A percentile compares a stretch with the other conserved stretches of the same genome.
Evolutionary conservation across 1,284 basidiomycete genomes (phyloP).

Genomic region (Kalmanozyma brasiliensis): DNA sequence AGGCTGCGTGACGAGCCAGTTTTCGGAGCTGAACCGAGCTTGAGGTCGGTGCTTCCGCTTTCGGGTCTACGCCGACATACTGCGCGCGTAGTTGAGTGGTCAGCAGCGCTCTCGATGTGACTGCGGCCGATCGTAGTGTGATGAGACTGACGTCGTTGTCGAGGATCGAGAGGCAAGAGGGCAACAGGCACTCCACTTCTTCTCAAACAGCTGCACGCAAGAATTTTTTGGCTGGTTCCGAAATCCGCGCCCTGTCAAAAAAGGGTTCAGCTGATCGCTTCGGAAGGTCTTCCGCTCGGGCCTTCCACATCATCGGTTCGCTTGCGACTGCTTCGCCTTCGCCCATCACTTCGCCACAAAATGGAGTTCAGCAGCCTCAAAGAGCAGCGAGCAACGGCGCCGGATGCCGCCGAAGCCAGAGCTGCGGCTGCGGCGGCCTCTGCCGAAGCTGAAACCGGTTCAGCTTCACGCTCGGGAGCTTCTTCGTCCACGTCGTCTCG

Average conservation of each 20-base stretch:
- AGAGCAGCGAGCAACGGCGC: conserved; percentile 20
- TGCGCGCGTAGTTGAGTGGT: background rate
- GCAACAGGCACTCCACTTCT: conserved; percentile 25
- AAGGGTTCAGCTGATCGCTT: conserved; percentile 20
- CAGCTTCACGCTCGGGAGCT: conserved; percentile 7
- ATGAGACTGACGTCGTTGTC: background rate
- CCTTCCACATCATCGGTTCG: conserved; percentile 16
- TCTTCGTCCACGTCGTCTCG: conserved; percentile 12
- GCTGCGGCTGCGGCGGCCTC: conserved; percentile 38
- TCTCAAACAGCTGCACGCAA: conserved; percentile 1
- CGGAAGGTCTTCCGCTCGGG: conserved; percentile 18
- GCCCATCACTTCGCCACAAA: background rate
- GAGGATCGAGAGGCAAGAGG: background rate
- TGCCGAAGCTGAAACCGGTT: conserved; percentile 8
- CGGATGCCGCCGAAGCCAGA: conserved; percentile 33
- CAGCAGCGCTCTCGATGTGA: background rate
- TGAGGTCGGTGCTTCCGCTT: background rate
- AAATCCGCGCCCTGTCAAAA: conserved; percentile 23
- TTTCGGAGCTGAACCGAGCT: background rate
- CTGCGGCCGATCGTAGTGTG: background rate
- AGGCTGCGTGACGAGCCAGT: background rate
- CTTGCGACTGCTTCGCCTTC: conserved; percentile 6
- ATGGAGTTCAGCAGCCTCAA: conserved; percentile 49
- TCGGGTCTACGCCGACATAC: conserved; percentile 7
- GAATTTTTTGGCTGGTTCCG: conserved; percentile 23